Conservation (phyloP, 345 rosid genomes). For the Euclidium syriacum region DNA sequence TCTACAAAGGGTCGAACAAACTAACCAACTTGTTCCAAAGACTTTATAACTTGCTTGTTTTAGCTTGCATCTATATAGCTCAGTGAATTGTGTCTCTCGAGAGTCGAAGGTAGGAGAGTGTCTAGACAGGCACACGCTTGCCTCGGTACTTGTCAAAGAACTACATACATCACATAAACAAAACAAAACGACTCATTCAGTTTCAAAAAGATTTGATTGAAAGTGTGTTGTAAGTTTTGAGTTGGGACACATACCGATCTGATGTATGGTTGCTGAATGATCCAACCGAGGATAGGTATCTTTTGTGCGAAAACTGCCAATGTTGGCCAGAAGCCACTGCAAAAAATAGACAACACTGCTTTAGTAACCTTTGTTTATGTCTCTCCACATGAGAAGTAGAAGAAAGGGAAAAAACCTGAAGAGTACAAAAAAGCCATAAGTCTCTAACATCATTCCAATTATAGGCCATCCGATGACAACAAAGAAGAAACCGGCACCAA, state of each 20-base stretch:
- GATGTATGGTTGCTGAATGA: slow-evolving; percentile 74
- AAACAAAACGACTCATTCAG: background rate
- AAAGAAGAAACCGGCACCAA: slow-evolving; percentile 85
- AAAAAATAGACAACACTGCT: background rate
- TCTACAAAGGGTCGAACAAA: slow-evolving; percentile 10
- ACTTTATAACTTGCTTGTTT: background rate
- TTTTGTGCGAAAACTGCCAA: slow-evolving; percentile 79
- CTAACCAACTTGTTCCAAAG: slow-evolving; percentile 17
- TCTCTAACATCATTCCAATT: slow-evolving; percentile 85
- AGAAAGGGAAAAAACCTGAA: slow-evolving; percentile 55
- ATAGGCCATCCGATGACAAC: slow-evolving; percentile 96
- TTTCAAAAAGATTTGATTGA: too few relatives aligned
- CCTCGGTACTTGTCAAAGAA: slow-evolving; percentile 40
- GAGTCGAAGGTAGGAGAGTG: background rate
- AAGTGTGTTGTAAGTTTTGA: too few relatives aligned
- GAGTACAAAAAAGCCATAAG: slow-evolving; percentile 84
- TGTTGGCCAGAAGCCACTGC: slow-evolving; percentile 99
- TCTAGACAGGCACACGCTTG: slow-evolving; percentile 33
- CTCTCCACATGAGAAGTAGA: background rate
- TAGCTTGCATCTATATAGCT: slow-evolving; percentile 12
- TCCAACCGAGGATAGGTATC: slow-evolving; percentile 96
- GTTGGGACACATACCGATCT: slow-evolving; percentile 57
- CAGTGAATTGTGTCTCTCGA: slow-evolving; percentile 11
- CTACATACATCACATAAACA: slow-evolving; percentile 11
- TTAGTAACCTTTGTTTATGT: background rate